Percentiles rank a stretch among this genome's conserved stretches.
Conservation (phyloP, 192 early-diverging fungal species). For the Paraglomus occultum region DNA sequence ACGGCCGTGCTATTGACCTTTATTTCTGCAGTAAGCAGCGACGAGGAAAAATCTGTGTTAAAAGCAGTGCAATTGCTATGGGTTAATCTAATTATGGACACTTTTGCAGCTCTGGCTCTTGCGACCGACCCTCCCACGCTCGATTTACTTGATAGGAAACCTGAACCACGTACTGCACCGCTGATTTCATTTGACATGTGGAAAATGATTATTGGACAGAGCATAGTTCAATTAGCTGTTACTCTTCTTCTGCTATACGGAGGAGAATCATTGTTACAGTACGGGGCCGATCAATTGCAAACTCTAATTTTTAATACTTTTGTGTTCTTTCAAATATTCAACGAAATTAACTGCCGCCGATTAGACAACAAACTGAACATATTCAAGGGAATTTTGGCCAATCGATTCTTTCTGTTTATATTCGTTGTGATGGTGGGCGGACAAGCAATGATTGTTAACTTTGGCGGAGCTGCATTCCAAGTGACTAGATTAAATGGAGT, state of each 20-base stretch:
- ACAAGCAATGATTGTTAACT: slow-evolving; percentile 88
- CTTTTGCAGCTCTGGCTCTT: slow-evolving; percentile 93
- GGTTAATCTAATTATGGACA: slow-evolving; percentile 99
- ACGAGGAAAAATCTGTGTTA: slow-evolving; percentile 75
- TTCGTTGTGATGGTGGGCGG: slow-evolving; percentile 68
- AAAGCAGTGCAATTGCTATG: slow-evolving; percentile 96
- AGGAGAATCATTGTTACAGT: slow-evolving; percentile 57
- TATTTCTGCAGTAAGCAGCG: slow-evolving; percentile 65
- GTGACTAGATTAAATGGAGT: slow-evolving; percentile 60
- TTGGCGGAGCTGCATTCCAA: slow-evolving; percentile 86
- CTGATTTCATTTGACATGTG: slow-evolving; percentile 92
- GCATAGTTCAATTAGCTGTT: slow-evolving; percentile 82
- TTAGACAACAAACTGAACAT: slow-evolving; percentile 82
- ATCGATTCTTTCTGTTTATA: slow-evolving; percentile 81
- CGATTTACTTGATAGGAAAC: slow-evolving; percentile 83
- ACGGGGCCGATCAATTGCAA: slow-evolving; percentile 47
- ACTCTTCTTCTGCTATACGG: slow-evolving; percentile 73
- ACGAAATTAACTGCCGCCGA: slow-evolving; percentile 66
- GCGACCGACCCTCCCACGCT: slow-evolving; percentile 91
- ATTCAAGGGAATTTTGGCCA: slow-evolving; percentile 74
- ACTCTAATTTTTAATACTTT: slow-evolving; percentile 94
- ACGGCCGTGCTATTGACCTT: slow-evolving; percentile 82
- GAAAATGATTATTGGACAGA: slow-evolving; percentile 93
- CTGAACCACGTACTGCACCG: slow-evolving; percentile 77
- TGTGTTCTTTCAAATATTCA: slow-evolving; percentile 49